A percentile compares a stretch with the other conserved stretches of the same genome.
Conservation (phyloP, 805 yeast species). For the Candida nonsorbophila region DNA sequence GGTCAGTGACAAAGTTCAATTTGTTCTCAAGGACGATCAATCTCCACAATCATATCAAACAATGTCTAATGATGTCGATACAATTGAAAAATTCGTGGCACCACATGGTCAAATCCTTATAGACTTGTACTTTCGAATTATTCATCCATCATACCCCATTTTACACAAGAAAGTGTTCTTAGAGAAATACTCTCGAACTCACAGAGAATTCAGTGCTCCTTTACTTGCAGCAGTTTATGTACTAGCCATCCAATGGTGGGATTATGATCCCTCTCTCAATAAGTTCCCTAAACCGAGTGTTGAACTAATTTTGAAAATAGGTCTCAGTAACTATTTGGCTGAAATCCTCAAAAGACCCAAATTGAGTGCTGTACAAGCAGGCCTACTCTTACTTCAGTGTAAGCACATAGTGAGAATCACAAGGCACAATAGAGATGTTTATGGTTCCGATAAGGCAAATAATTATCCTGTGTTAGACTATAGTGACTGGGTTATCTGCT, state of each 20-base stretch:
- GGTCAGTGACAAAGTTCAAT: constrained; percentile 73
- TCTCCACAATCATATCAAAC: constrained; percentile 61
- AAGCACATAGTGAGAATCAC: constrained; percentile 30
- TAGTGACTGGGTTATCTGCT: constrained; percentile 79
- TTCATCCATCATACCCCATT: constrained; percentile 90
- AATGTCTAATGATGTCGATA: constrained; percentile 75
- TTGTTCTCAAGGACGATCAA: constrained; percentile 76
- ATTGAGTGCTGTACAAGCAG: constrained; percentile 88
- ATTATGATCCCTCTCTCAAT: constrained; percentile 70
- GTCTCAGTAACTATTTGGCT: constrained; percentile 64
- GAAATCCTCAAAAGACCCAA: constrained; percentile 84
- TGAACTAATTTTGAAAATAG: constrained; percentile 38
- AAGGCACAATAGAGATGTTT: constrained; percentile 6
- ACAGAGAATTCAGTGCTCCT: constrained; percentile 88
- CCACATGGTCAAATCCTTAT: constrained; percentile 85
- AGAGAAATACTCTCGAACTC: constrained; percentile 87
- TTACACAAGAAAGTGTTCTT: constrained; percentile 86
- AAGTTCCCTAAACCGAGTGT: constrained; percentile 77
- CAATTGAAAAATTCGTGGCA: constrained; percentile 79
- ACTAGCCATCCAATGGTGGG: constrained; percentile 93
- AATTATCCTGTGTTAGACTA: constrained; percentile 31
- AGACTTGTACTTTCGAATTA: constrained; percentile 74
- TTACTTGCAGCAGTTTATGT: constrained; percentile 86
- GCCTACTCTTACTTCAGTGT: constrained; percentile 69
- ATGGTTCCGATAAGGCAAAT: constrained; percentile 1